Evolutionary conservation across 2,329 filamentous ascomycete genomes (phyloP).

Genomic region (Penicillium corylophilum): DNA sequence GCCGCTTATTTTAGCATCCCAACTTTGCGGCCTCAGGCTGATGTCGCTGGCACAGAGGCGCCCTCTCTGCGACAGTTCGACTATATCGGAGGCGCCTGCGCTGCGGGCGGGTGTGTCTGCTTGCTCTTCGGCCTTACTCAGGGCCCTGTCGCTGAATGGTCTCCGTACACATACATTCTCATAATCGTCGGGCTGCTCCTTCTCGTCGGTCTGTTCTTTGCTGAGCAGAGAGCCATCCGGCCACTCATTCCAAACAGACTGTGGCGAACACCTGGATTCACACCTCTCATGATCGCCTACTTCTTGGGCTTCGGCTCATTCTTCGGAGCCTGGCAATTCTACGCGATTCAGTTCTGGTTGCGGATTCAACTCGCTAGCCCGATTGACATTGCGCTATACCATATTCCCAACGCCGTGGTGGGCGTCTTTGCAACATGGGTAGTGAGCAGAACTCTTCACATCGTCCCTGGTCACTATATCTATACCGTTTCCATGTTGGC

Average conservation of each 20-base stretch:
- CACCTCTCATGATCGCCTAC: slow-evolving; percentile 45
- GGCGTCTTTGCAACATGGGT: slow-evolving; percentile 48
- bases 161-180: slow-evolving; percentile 49
- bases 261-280: slow-evolving; percentile 47
- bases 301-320: slow-evolving; percentile 49
- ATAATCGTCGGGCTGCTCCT: slow-evolving; percentile 51
- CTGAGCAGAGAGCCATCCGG: slow-evolving; percentile 44
- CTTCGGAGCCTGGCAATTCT: slow-evolving; percentile 44
- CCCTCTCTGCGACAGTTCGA: slow-evolving; percentile 34
- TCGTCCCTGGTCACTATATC: slow-evolving; percentile 49
- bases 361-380: slow-evolving; percentile 40
- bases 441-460: slow-evolving; percentile 48
- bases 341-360: slow-evolving; percentile 43
- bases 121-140: slow-evolving; percentile 59
- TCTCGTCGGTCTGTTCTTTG: slow-evolving; percentile 47
- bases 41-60: slow-evolving; percentile 28
- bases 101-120: slow-evolving; percentile 53
- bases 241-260: slow-evolving; percentile 49
- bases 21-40: slow-evolving; percentile 32
- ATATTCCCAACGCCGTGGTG: slow-evolving; percentile 47
- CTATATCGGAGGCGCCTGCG: slow-evolving; percentile 46
- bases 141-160: slow-evolving; percentile 51
- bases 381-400: slow-evolving; percentile 45
- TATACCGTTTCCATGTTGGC: slow-evolving; percentile 47
- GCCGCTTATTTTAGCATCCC: slow-evolving; percentile 45